These are phyloP conservation scores for Aureobasidium namibiae DNA, from an alignment of 2,329 filamentous ascomycete species.

Conservation along the genomic window DNA sequence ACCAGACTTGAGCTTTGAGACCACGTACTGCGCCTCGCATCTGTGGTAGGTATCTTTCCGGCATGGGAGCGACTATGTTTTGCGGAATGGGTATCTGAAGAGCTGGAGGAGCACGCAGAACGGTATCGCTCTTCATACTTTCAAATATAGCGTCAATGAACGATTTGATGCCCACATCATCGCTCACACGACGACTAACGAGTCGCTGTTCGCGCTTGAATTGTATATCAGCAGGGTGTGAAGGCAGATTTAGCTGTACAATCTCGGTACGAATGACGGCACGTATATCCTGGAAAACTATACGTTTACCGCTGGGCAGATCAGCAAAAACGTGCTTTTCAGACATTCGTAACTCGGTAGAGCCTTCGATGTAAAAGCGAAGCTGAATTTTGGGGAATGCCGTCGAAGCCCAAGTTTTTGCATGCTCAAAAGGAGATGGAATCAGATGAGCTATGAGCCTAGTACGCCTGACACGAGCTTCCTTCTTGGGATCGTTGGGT, in stretches of 20 bases:
- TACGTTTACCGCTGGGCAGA: background rate
- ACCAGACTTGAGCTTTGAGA: background rate
- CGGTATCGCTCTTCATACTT: background rate
- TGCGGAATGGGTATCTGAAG: background rate
- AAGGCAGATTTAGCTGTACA: conserved; percentile 5
- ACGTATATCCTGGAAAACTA: background rate
- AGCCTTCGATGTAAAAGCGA: background rate
- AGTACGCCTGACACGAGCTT: background rate
- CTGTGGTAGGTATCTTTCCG: background rate
- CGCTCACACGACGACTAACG: background rate
- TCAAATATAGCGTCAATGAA: conserved; percentile 9
- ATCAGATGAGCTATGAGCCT: conserved; percentile 11
- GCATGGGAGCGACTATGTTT: background rate
- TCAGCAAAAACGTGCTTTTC: background rate
- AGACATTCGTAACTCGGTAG: no score
- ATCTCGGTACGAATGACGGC: conserved; percentile 1
- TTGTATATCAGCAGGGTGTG: conserved; percentile 8
- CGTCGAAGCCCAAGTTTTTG: background rate
- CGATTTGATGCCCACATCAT: background rate
- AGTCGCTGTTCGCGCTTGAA: background rate
- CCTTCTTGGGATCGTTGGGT: background rate
- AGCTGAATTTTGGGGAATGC: conserved; percentile 2
- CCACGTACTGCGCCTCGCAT: background rate
- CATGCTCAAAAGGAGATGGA: conserved; percentile 8
- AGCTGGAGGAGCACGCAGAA: conserved; percentile 7